Percentiles rank a stretch among this genome's conserved stretches.
Conservation (phyloP, 106 monocot genomes). For the Vanilla planifolia region DNA sequence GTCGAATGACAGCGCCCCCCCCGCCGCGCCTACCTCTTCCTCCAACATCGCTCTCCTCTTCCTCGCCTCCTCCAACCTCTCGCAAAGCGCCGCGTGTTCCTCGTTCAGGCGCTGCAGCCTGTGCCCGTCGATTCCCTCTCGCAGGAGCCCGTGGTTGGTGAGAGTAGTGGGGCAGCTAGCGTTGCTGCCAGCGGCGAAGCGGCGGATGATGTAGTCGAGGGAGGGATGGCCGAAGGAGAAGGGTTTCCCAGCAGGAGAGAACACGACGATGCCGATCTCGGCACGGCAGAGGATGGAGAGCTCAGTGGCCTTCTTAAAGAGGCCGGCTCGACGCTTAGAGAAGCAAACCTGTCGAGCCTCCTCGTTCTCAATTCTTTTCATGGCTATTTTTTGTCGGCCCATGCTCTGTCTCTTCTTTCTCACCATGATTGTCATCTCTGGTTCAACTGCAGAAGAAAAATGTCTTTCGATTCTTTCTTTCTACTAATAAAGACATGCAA, state of each 20-base stretch:
- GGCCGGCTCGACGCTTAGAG: constrained; percentile 8
- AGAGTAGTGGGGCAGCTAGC: neutral
- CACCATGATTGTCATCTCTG: neutral
- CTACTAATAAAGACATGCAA: too few relatives aligned
- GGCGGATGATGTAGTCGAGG: neutral
- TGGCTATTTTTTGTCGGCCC: constrained; percentile 12
- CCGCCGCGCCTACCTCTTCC: neutral
- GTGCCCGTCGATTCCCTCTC: neutral
- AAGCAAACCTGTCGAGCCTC: constrained; percentile 18
- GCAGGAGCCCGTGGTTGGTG: too few relatives aligned
- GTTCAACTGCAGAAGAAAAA: too few relatives aligned
- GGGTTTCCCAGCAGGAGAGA: constrained; percentile 11
- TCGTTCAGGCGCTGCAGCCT: neutral
- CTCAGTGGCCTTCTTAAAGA: constrained; percentile 15
- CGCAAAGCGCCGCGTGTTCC: neutral
- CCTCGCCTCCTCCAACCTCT: constrained; percentile 5
- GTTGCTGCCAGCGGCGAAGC: neutral
- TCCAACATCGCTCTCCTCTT: neutral
- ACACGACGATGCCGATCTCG: constrained; percentile 8
- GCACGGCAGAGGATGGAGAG: constrained; percentile 10
- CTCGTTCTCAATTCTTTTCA: constrained; percentile 13
- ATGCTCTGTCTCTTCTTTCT: constrained; percentile 11
- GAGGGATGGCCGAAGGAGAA: constrained; percentile 13
- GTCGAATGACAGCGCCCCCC: neutral
- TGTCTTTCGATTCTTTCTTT: too few relatives aligned